Evolutionary conservation across 2,329 filamentous ascomycete genomes (phyloP).

Genomic region (Plenodomus biglobosus): DNA sequence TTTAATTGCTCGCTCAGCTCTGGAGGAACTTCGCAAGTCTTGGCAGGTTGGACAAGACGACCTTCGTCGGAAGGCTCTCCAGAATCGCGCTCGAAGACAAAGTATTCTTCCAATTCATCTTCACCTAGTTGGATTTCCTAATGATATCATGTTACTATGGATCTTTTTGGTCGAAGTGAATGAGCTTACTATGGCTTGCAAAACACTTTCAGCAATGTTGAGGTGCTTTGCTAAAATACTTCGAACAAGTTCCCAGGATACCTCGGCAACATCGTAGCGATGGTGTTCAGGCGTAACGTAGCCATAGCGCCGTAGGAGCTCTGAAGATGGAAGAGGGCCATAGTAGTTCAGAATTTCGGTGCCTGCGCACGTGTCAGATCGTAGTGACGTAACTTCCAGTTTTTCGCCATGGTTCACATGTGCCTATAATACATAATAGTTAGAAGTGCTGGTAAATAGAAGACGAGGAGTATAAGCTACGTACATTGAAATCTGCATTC

Average conservation of each 20-base stretch:
- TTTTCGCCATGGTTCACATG: slow-evolving; percentile 28
- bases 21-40: slow-evolving; percentile 12
- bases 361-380: slow-evolving; percentile 13
- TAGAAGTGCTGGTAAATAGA: not conserved
- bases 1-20: slow-evolving; percentile 25
- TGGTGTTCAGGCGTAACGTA: slow-evolving; percentile 24
- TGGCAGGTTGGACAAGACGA: slow-evolving; percentile 9
- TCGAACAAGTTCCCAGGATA: slow-evolving; percentile 16
- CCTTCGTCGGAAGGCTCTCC: slow-evolving; percentile 25
- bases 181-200: slow-evolving; percentile 10
- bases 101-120: slow-evolving; percentile 20
- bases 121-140: slow-evolving; percentile 9
- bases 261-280: slow-evolving; percentile 24
- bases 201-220: slow-evolving; percentile 1
- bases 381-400: slow-evolving; percentile 19
- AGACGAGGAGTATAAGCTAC: not conserved
- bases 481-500: slow-evolving; percentile 28
- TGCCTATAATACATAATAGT: slow-evolving; percentile 9
- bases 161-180: not conserved
- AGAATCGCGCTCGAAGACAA: slow-evolving; percentile 26
- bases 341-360: slow-evolving; percentile 29
- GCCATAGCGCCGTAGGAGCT: slow-evolving; percentile 25
- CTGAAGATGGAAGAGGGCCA: slow-evolving; percentile 24
- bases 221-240: slow-evolving; percentile 9
- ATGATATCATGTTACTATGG: not conserved